These are phyloP conservation scores for Backusella luteola DNA, from an alignment of 192 early-diverging fungal species.

Conservation along the genomic window DNA sequence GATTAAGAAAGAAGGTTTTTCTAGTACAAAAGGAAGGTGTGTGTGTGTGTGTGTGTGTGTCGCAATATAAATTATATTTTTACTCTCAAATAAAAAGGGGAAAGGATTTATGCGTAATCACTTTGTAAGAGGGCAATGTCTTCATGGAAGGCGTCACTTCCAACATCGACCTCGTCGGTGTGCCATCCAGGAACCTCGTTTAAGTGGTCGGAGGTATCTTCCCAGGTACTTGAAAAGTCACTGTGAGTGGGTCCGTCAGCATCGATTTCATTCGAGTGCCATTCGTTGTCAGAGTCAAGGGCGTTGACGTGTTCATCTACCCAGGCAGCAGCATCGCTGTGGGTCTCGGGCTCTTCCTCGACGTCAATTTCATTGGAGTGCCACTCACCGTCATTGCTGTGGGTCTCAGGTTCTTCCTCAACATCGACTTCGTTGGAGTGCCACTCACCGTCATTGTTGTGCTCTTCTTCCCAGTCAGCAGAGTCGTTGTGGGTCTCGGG, in stretches of 20 bases:
- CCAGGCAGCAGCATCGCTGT: neutral
- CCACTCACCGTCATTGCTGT: neutral
- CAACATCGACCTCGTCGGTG: neutral
- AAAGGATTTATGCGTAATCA: neutral
- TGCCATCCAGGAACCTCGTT: neutral
- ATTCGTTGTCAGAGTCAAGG: neutral
- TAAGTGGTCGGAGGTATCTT: neutral
- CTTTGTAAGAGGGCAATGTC: neutral
- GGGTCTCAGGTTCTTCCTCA: neutral
- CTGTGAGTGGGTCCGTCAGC: neutral
- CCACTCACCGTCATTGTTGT: constrained; percentile 6
- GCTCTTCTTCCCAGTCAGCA: too few relatives aligned
- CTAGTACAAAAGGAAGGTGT: neutral
- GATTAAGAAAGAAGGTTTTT: neutral
- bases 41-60: neutral
- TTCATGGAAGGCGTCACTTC: neutral
- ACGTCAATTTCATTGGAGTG: neutral
- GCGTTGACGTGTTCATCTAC: neutral
- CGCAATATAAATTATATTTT: neutral
- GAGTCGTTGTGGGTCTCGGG: too few relatives aligned
- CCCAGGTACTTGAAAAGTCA: neutral
- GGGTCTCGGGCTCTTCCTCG: neutral
- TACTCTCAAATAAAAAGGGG: neutral
- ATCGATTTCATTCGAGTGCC: constrained; percentile 1
- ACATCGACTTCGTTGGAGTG: neutral